Percentiles rank a stretch among this genome's conserved stretches.
Evolutionary conservation across 2,329 filamentous ascomycete species (phyloP).

Genomic region (Septoria linicola): DNA sequence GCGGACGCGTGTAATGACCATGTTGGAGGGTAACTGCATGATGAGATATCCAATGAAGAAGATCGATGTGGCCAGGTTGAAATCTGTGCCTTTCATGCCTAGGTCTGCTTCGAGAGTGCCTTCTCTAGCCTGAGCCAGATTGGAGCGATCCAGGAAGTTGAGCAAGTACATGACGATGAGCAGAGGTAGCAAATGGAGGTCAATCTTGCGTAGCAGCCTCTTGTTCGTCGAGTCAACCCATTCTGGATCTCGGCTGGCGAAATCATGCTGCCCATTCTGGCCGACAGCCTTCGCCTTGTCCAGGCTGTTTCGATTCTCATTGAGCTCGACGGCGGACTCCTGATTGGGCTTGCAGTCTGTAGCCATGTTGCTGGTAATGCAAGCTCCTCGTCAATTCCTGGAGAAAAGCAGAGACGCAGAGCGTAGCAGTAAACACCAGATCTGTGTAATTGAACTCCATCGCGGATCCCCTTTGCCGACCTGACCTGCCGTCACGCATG

Average conservation of each 20-base stretch:
- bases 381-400: background rate
- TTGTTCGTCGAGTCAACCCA: constrained; percentile 4
- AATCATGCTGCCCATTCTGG: constrained; percentile 8
- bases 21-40: constrained; percentile 63
- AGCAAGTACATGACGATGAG: constrained; percentile 72
- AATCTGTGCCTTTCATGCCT: constrained; percentile 56
- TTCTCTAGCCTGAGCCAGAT: constrained; percentile 56
- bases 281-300: constrained; percentile 6
- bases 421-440: background rate
- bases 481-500: constrained; percentile 1
- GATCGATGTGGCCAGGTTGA: constrained; percentile 56
- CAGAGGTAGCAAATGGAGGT: constrained; percentile 66
- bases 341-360: constrained; percentile 2
- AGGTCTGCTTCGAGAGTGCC: constrained; percentile 56
- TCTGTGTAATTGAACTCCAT: constrained; percentile 1
- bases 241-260: constrained; percentile 13
- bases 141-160: constrained; percentile 63
- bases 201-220: constrained; percentile 65
- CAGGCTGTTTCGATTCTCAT: constrained; percentile 11
- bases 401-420: background rate
- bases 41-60: constrained; percentile 61
- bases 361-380: constrained; percentile 5
- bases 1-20: constrained; percentile 55
- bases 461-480: constrained; percentile 5
- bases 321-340: constrained; percentile 6